Evolutionary conservation across 345 rosid species (phyloP).

Genomic region (Aegle marmelos): DNA sequence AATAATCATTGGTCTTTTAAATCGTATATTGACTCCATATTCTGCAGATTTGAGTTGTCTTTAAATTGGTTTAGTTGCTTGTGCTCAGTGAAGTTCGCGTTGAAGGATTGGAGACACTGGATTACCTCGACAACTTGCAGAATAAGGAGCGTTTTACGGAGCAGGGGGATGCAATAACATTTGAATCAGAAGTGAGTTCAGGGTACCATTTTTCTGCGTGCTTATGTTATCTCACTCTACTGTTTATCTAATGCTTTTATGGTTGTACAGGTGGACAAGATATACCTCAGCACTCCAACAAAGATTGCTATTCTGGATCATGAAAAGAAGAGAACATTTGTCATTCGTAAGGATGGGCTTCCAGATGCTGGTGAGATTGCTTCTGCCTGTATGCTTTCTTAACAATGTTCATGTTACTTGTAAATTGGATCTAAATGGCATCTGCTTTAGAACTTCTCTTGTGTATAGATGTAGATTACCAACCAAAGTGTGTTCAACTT

Average conservation of each 20-base stretch:
- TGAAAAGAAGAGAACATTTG: slow-evolving; percentile 93
- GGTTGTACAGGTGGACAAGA: slow-evolving; percentile 59
- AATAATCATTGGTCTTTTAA: background rate
- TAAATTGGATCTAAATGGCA: background rate
- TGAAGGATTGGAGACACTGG: slow-evolving; percentile 89
- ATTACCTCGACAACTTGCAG: slow-evolving; percentile 90
- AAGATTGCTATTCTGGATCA: slow-evolving; percentile 94
- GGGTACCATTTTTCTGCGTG: background rate
- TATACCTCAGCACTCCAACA: slow-evolving; percentile 83
- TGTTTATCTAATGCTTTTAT: slow-evolving; percentile 7
- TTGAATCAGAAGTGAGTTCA: slow-evolving; percentile 77
- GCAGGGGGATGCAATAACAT: slow-evolving; percentile 94
- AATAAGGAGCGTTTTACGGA: slow-evolving; percentile 82
- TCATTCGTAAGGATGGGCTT: slow-evolving; percentile 91
- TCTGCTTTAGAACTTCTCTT: background rate
- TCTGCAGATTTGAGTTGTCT: background rate
- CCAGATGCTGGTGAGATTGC: slow-evolving; percentile 84
- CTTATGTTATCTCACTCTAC: background rate
- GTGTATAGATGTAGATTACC: background rate
- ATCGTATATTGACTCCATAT: background rate
- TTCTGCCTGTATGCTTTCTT: background rate
- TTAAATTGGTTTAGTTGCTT: slow-evolving; percentile 24
- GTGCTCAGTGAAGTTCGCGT: slow-evolving; percentile 86
- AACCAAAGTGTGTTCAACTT: background rate
- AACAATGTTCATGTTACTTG: background rate